phyloP scores from a whole-genome alignment of 257 asterid species.

The Avicennia marina region DNA sequence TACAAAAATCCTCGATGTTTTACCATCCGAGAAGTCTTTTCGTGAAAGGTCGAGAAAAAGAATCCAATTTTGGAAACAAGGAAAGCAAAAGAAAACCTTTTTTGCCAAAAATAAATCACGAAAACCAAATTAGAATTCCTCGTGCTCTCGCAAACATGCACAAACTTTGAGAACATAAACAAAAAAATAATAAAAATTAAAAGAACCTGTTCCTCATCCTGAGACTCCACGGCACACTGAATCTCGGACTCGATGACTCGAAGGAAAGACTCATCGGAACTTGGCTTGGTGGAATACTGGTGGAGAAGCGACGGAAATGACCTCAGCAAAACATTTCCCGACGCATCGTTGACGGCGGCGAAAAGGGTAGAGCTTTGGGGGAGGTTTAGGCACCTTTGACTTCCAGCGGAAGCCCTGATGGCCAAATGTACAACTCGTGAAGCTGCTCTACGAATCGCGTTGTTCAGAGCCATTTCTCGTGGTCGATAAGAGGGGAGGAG shows the following conservation, averaged over 20 bases:
- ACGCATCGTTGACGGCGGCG: conserved; percentile 29
- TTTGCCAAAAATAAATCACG: no score
- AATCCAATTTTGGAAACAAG: no score
- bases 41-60: no score
- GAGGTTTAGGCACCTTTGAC: conserved; percentile 35
- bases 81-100: no score
- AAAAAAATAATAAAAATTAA: not conserved
- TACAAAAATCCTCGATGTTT: no score
- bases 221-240: conserved; percentile 39
- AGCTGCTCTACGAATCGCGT: conserved; percentile 49
- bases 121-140: no score
- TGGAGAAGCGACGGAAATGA: conserved; percentile 38
- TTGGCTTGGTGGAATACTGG: conserved; percentile 34
- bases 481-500: not conserved
- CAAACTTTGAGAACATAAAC: not conserved
- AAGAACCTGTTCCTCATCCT: conserved; percentile 26
- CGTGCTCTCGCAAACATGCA: not conserved
- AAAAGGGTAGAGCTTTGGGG: conserved; percentile 36
- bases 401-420: conserved; percentile 32
- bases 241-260: conserved; percentile 53
- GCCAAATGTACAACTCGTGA: conserved; percentile 45
- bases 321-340: conserved; percentile 22
- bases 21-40: no score
- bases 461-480: conserved; percentile 38
- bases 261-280: conserved; percentile 49